Percentiles rank a stretch among this genome's conserved stretches.
Evolutionary conservation across 345 rosid genomes (phyloP).

Genomic region (Geranium brycei): DNA sequence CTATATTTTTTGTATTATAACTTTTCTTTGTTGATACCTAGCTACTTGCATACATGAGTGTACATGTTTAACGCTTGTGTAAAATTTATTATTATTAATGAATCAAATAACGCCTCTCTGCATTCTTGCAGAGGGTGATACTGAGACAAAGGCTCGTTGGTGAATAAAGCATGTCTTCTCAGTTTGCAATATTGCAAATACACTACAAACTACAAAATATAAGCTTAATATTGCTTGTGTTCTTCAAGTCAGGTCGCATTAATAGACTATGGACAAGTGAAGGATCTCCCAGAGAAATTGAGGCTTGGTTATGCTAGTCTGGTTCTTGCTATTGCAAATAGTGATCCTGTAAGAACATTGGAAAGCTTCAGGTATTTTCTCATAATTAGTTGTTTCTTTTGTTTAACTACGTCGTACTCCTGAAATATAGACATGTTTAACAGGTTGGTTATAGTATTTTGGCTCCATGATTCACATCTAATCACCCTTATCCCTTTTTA

Average conservation of each 20-base stretch:
- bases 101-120: background rate
- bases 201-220: background rate
- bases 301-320: conserved; percentile 83
- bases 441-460: background rate
- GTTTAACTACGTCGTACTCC: too few species aligned
- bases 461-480: conserved; percentile 6
- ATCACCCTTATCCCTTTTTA: conserved; percentile 11
- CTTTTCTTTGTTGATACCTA: too few species aligned
- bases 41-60: background rate
- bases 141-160: too few species aligned
- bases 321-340: conserved; percentile 77
- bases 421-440: conserved; percentile 1
- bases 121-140: background rate
- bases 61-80: background rate
- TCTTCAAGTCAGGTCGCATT: conserved; percentile 56
- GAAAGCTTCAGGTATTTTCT: conserved; percentile 60
- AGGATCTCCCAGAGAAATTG: conserved; percentile 75
- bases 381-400: conserved; percentile 1
- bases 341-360: conserved; percentile 38
- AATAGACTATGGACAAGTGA: conserved; percentile 93
- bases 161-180: background rate
- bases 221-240: conserved; percentile 14
- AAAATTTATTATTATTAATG: background rate
- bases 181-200: background rate
- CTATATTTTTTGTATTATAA: conserved; percentile 3